phyloP scores from a whole-genome alignment of 257 asterid species.

The Solanum gandarillasii region DNA sequence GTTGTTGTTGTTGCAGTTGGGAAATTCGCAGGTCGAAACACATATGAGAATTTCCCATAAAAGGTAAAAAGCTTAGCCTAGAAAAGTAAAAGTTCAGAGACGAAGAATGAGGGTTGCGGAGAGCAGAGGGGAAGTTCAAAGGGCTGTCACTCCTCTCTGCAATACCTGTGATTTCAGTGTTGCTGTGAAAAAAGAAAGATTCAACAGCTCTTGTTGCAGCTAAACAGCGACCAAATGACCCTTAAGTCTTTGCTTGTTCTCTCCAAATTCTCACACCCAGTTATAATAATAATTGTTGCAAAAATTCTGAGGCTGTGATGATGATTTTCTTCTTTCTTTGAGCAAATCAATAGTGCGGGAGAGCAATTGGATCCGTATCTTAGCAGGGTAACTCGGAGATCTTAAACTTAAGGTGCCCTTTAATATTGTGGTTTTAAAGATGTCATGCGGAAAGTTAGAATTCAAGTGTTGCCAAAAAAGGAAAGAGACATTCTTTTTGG shows the following conservation, averaged over 20 bases:
- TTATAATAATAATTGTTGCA: neutral
- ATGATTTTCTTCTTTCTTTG: neutral
- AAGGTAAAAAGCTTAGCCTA: neutral
- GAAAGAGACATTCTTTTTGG: neutral
- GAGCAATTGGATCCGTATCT: conserved; percentile 13
- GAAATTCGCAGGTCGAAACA: neutral
- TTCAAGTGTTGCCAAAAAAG: neutral
- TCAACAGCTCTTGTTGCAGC: neutral
- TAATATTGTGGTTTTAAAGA: neutral
- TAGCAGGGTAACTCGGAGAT: conserved; percentile 18
- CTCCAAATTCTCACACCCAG: neutral
- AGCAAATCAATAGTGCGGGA: neutral
- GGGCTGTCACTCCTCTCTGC: neutral
- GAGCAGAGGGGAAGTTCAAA: neutral
- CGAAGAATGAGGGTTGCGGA: neutral
- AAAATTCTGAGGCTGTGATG: neutral
- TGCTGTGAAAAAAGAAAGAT: neutral
- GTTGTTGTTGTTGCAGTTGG: neutral
- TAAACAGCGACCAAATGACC: neutral
- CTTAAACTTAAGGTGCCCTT: neutral
- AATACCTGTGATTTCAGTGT: neutral
- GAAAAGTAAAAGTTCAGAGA: neutral
- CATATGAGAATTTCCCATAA: neutral
- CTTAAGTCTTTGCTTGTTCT: neutral
- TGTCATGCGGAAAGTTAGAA: neutral